Percentiles rank a stretch among this genome's conserved stretches.
These are phyloP conservation scores for Debaryomyces udenii DNA, from an alignment of 1,139 yeast genomes.

Conservation along the genomic window DNA sequence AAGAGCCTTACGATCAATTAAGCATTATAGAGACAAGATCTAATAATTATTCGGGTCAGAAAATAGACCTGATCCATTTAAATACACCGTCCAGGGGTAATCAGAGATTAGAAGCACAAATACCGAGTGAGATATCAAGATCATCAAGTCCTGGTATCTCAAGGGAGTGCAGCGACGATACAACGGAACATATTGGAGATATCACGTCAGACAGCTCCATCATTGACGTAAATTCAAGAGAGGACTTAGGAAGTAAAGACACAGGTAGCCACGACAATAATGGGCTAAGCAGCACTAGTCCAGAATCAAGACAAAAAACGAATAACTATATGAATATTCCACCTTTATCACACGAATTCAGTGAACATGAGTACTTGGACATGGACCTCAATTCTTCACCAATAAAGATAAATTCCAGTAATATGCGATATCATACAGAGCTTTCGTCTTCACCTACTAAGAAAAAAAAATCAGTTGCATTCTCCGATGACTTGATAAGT, in stretches of 20 bases:
- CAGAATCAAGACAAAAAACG: not conserved
- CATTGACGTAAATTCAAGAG: slow-evolving; percentile 1
- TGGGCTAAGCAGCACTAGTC: not conserved
- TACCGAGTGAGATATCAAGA: not conserved
- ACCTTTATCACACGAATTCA: not conserved
- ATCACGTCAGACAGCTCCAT: slow-evolving; percentile 2
- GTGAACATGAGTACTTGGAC: slow-evolving; percentile 1
- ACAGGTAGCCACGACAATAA: not conserved
- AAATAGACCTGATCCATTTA: too few relatives aligned
- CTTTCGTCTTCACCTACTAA: slow-evolving; percentile 30
- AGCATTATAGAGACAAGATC: slow-evolving; percentile 1
- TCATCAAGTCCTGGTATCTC: not conserved
- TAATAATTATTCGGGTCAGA: not conserved
- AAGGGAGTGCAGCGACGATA: not conserved
- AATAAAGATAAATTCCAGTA: slow-evolving; percentile 13
- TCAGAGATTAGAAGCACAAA: too few relatives aligned
- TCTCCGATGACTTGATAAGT: slow-evolving; percentile 42
- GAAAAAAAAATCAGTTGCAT: slow-evolving; percentile 40
- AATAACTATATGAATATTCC: slow-evolving; percentile 3
- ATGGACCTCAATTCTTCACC: slow-evolving; percentile 30
- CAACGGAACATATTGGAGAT: not conserved
- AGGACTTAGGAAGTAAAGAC: not conserved
- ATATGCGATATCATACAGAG: not conserved
- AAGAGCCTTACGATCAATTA: slow-evolving; percentile 1
- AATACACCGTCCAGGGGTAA: not conserved